Evolutionary conservation across 805 yeast genomes (phyloP).

Genomic region (Spencermartinsiella europaea): DNA sequence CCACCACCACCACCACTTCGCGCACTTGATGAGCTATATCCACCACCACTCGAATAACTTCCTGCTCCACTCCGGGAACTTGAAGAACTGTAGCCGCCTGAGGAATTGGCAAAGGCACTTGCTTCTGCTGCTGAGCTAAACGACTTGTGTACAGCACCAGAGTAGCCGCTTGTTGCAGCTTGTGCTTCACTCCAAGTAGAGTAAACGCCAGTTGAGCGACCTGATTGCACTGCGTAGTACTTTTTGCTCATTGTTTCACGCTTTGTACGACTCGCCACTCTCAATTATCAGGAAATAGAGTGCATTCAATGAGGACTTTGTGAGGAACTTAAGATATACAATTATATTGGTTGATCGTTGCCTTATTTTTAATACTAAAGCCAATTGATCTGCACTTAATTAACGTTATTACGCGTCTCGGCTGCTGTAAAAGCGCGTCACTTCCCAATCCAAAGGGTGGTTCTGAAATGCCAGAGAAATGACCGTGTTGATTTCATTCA

Average conservation of each 20-base stretch:
- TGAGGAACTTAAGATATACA: too few species aligned
- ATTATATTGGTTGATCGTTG: too few species aligned
- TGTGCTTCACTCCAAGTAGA: constrained; percentile 47
- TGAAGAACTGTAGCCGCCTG: constrained; percentile 4
- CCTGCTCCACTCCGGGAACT: constrained; percentile 1
- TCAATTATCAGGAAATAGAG: too few species aligned
- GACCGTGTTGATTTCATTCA: too few species aligned
- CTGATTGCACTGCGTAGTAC: constrained; percentile 53
- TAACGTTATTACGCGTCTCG: too few species aligned
- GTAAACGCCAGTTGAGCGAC: constrained; percentile 54
- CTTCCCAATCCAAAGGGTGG: too few species aligned
- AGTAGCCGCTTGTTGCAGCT: constrained; percentile 48
- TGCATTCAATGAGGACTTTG: too few species aligned
- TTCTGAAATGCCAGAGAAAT: too few species aligned
- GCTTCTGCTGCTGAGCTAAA: constrained; percentile 51
- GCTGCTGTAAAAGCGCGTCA: too few species aligned
- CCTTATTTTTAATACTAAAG: too few species aligned
- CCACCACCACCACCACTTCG: constrained; percentile 1
- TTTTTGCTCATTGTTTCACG: constrained; percentile 12
- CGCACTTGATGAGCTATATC: background rate
- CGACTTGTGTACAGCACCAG: constrained; percentile 53
- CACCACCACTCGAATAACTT: constrained; percentile 2
- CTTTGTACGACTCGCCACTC: too few species aligned
- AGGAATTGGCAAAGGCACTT: constrained; percentile 32
- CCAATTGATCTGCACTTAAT: too few species aligned